Evolutionary conservation across 805 yeast genomes (phyloP).

Genomic region (Zygosaccharomyces bisporus): DNA sequence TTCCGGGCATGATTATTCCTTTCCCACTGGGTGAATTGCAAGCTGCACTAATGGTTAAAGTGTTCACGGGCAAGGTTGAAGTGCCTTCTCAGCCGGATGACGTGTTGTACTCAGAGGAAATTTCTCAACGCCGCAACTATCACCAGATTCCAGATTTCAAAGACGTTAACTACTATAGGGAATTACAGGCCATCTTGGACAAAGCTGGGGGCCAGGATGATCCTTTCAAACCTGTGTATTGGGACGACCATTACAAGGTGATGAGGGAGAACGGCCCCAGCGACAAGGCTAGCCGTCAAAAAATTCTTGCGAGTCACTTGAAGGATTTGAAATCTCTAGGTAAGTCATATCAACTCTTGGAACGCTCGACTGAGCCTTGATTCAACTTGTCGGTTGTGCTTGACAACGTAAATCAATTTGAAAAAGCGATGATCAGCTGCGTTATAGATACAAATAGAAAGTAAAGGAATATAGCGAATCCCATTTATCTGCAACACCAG

Average conservation of each 20-base stretch:
- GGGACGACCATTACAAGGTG: constrained; percentile 21
- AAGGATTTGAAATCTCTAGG: constrained; percentile 17
- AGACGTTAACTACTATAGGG: constrained; percentile 30
- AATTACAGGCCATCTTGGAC: constrained; percentile 24
- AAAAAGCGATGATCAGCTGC: neutral
- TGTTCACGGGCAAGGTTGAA: constrained; percentile 51
- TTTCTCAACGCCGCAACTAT: constrained; percentile 10
- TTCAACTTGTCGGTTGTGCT: neutral
- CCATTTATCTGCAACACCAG: neutral
- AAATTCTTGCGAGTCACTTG: constrained; percentile 18
- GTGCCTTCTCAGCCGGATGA: constrained; percentile 45
- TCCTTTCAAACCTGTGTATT: constrained; percentile 25
- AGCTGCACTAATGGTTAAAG: constrained; percentile 60
- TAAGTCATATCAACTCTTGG: constrained; percentile 20
- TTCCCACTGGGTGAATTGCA: constrained; percentile 61
- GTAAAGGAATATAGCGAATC: neutral
- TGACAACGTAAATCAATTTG: neutral
- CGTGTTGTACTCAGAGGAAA: constrained; percentile 12
- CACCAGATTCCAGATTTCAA: constrained; percentile 21
- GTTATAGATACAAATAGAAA: neutral
- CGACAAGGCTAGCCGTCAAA: constrained; percentile 24
- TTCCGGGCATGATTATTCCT: constrained; percentile 60
- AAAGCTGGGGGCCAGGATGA: constrained; percentile 16
- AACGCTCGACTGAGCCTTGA: constrained; percentile 6
- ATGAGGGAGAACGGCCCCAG: constrained; percentile 18